phyloP scores from a whole-genome alignment of 1,139 yeast genomes.

The Scheffersomyces parashehatae region DNA sequence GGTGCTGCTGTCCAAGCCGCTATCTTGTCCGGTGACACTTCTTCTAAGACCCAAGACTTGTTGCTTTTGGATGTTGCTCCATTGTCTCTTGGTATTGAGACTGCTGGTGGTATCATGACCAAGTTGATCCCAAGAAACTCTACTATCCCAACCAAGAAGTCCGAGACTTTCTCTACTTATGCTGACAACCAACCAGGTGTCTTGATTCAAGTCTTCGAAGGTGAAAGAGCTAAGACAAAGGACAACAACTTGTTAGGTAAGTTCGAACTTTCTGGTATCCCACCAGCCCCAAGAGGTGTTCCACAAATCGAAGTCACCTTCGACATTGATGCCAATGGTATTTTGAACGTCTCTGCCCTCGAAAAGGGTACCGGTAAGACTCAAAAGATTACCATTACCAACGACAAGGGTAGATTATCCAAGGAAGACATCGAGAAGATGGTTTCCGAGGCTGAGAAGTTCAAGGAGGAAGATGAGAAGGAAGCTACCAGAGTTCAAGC shows the following conservation, averaged over 20 bases:
- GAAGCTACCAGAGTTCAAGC: constrained; percentile 50
- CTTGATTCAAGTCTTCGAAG: constrained; percentile 92
- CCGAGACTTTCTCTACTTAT: constrained; percentile 95
- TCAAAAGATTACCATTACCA: constrained; percentile 51
- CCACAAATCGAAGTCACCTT: constrained; percentile 97
- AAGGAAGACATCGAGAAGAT: constrained; percentile 54
- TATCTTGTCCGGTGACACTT: constrained; percentile 85
- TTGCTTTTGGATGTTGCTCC: constrained; percentile 91
- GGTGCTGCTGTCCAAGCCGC: constrained; percentile 76
- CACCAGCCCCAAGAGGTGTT: constrained; percentile 98
- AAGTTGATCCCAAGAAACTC: constrained; percentile 96
- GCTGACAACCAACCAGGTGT: constrained; percentile 98
- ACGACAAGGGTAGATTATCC: constrained; percentile 54
- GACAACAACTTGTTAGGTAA: constrained; percentile 95
- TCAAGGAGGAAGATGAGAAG: constrained; percentile 50
- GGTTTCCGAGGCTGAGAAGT: constrained; percentile 53
- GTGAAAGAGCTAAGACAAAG: constrained; percentile 95
- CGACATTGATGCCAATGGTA: constrained; percentile 93
- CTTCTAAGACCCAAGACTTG: constrained; percentile 80
- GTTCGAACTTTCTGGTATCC: constrained; percentile 92
- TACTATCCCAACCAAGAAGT: constrained; percentile 94
- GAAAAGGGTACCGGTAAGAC: constrained; percentile 92
- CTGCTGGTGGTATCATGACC: constrained; percentile 98
- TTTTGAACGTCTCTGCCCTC: constrained; percentile 87
- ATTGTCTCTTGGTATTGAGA: constrained; percentile 93